Conservation (phyloP, 2,329 filamentous ascomycete genomes). For the Neoascochyta sp. region DNA sequence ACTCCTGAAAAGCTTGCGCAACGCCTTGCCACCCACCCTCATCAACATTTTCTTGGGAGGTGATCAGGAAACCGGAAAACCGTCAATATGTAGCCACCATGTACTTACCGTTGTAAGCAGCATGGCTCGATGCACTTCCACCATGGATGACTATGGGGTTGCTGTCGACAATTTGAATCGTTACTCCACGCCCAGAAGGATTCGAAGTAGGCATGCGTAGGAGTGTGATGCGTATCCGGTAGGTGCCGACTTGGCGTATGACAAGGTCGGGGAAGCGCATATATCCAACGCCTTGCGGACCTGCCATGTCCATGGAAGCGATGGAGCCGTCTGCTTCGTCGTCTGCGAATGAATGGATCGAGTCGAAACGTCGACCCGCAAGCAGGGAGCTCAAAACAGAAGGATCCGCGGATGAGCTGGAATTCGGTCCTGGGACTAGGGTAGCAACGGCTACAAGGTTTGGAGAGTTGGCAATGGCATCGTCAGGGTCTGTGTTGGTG, state of each 20-base stretch:
- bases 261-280: slow-evolving; percentile 37
- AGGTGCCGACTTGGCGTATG: slow-evolving; percentile 37
- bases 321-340: slow-evolving; percentile 37
- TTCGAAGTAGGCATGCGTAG: slow-evolving; percentile 27
- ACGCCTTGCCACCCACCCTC: too few species aligned
- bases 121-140: slow-evolving; percentile 14
- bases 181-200: slow-evolving; percentile 26
- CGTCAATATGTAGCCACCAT: slow-evolving; percentile 29
- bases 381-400: slow-evolving; percentile 29
- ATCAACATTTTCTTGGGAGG: too few species aligned
- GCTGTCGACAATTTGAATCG: slow-evolving; percentile 34
- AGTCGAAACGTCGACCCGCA: slow-evolving; percentile 31
- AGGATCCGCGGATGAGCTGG: slow-evolving; percentile 26
- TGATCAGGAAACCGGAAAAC: too few species aligned
- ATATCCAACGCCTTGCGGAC: slow-evolving; percentile 36
- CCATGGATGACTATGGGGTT: slow-evolving; percentile 33
- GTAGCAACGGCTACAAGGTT: slow-evolving; percentile 35
- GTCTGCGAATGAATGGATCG: slow-evolving; percentile 36
- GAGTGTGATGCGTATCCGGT: slow-evolving; percentile 38
- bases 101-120: slow-evolving; percentile 33
- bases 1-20: too few species aligned
- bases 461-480: slow-evolving; percentile 31
- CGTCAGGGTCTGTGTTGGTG: slow-evolving; percentile 28
- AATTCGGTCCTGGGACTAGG: slow-evolving; percentile 28
- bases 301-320: slow-evolving; percentile 36